Conservation (phyloP, 805 yeast species). For the Starmerella roubikii region DNA sequence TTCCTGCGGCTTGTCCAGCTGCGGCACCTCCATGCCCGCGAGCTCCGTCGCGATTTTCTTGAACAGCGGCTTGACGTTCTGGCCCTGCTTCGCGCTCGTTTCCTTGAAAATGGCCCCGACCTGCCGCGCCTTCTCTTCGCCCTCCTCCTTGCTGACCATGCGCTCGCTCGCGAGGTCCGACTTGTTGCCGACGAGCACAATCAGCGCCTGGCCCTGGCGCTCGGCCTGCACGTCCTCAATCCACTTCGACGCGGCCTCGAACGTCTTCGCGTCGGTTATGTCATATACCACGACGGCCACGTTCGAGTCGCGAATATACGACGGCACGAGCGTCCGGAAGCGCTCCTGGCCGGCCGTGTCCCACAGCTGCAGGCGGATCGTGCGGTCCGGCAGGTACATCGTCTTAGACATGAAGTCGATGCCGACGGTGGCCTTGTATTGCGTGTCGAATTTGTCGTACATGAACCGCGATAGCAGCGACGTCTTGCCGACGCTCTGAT, state of each 20-base stretch:
- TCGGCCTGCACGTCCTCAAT: constrained; percentile 87
- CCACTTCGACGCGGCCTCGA: constrained; percentile 80
- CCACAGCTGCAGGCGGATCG: constrained; percentile 91
- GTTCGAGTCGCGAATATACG: constrained; percentile 87
- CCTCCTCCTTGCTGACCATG: constrained; percentile 79
- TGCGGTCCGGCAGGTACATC: constrained; percentile 90
- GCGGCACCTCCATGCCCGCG: constrained; percentile 56
- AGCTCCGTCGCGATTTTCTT: constrained; percentile 80
- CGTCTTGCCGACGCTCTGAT: constrained; percentile 93
- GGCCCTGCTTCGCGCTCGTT: constrained; percentile 89
- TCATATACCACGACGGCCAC: constrained; percentile 97
- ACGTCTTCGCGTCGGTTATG: constrained; percentile 68
- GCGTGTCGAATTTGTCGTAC: constrained; percentile 95
- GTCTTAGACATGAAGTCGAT: constrained; percentile 90
- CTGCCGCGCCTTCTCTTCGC: constrained; percentile 62
- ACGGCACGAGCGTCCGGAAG: constrained; percentile 85
- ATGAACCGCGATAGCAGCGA: constrained; percentile 92
- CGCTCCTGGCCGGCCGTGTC: constrained; percentile 97
- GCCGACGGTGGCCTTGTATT: constrained; percentile 89
- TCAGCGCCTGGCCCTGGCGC: constrained; percentile 76
- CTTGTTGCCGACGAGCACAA: constrained; percentile 87
- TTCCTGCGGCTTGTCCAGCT: constrained; percentile 15
- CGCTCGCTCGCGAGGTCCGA: constrained; percentile 72
- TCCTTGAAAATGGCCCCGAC: constrained; percentile 76
- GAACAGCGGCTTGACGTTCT: constrained; percentile 80